Evolutionary conservation across 2,329 filamentous ascomycete genomes (phyloP), one percentile per base, ranked within the genome.

Genomic region (Leptographium wingfieldii): DNA sequence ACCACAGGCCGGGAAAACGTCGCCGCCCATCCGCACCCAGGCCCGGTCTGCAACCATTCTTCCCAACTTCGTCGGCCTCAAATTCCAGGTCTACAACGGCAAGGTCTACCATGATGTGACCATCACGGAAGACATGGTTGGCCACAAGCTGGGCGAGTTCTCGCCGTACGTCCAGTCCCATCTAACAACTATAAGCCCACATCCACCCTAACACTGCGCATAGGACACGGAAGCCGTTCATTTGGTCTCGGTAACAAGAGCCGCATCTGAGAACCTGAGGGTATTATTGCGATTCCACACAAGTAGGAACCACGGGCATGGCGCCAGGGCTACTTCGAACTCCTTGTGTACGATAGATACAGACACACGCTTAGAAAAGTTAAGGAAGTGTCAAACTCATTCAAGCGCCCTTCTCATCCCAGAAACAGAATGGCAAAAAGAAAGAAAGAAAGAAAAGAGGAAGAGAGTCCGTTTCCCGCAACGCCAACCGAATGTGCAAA

Each of bases 91-190:
- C 62, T 87, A 96, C 76, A 95, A 96, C 72, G 92, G 92, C 68
- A 95, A 94, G 77, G 81, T 81, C 38, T 96, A 96, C 73, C 76
- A 86, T 67, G 88, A 94, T 66, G 80, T 96, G 59, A 80, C 79
- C 65, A 88, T 96, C 64, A 95, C 91, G 19, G 92, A 96, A 72
- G 89, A 96, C 69, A 96, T 96, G 92, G 92, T 96, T 56, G 92
- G 92, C 59, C 88, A 94, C 74, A 96, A 96, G 76, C 79, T 96
- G 66, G 92, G 92, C 67, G 92, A 96, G 75, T 96, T 96, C 72
- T 85, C 90, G 63, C 78, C 83, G 91, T 96, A 82, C 69, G 90
- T 83, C 56, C 16, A 10, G 2, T 4, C 12, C 40, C 6, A 6
- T 6, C n/a, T 16, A 12, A 25, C 14, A 40, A 19, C 40, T 12